These are phyloP conservation scores for Diaporthe sp. DNA, from an alignment of 2,329 filamentous ascomycete species.

Conservation along the genomic window DNA sequence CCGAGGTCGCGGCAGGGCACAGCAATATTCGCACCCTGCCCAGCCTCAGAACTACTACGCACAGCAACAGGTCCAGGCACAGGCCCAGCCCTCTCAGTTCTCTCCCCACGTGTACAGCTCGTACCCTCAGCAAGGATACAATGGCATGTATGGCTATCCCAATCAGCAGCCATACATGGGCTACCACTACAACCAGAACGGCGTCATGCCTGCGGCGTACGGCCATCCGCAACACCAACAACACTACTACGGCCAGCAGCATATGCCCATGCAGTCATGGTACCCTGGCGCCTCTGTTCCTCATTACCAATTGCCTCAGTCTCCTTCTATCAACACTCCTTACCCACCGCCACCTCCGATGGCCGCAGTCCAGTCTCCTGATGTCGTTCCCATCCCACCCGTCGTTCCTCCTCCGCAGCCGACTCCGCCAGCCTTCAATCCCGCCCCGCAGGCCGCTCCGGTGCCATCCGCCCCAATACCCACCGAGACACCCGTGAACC, in stretches of 20 bases:
- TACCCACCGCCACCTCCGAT: conserved; percentile 61
- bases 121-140: conserved; percentile 30
- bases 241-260: conserved; percentile 62
- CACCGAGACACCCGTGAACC: conserved; percentile 11
- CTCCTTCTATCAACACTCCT: conserved; percentile 64
- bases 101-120: conserved; percentile 22
- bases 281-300: conserved; percentile 63
- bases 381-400: conserved; percentile 26
- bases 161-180: conserved; percentile 60
- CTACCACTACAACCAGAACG: conserved; percentile 71
- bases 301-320: conserved; percentile 61
- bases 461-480: conserved; percentile 13
- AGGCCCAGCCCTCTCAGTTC: conserved; percentile 25
- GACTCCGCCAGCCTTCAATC: conserved; percentile 30
- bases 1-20: conserved; percentile 35
- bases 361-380: conserved; percentile 29
- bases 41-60: conserved; percentile 45
- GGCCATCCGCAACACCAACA: conserved; percentile 66
- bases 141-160: conserved; percentile 43
- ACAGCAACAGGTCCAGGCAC: conserved; percentile 43
- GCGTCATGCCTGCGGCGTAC: conserved; percentile 57
- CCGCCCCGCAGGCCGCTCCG: conserved; percentile 12
- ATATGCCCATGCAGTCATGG: conserved; percentile 53
- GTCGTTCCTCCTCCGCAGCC: conserved; percentile 31
- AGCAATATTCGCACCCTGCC: conserved; percentile 20